Percentiles rank a stretch among this genome's conserved stretches.
Conservation (phyloP, 805 yeast genomes). For the Candida qinlingensis region DNA sequence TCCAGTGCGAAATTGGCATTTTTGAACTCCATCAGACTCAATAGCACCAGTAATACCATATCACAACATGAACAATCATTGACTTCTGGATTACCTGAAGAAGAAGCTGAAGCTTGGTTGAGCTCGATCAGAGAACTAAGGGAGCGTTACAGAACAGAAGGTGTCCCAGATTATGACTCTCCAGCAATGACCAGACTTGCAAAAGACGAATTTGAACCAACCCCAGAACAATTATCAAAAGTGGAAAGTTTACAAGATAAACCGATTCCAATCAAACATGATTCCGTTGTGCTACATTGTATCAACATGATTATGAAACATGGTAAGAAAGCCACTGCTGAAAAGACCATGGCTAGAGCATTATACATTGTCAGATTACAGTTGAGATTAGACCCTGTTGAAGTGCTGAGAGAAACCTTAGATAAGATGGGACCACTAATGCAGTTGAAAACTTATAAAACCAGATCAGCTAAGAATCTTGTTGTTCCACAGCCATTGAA, state of each 20-base stretch:
- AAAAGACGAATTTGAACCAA: slow-evolving; percentile 44
- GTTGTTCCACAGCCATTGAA: slow-evolving; percentile 80
- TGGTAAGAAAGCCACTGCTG: slow-evolving; percentile 82
- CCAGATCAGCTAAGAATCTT: slow-evolving; percentile 80
- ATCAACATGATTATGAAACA: slow-evolving; percentile 88
- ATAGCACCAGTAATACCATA: slow-evolving; percentile 1
- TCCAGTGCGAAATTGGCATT: not conserved
- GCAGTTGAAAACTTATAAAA: slow-evolving; percentile 67
- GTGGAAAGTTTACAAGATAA: slow-evolving; percentile 41
- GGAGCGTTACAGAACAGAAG: slow-evolving; percentile 27
- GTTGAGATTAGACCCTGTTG: slow-evolving; percentile 74
- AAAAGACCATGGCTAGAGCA: slow-evolving; percentile 67
- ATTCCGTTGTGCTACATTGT: slow-evolving; percentile 71
- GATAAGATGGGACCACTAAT: slow-evolving; percentile 84
- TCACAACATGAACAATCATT: slow-evolving; percentile 4
- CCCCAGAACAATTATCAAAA: slow-evolving; percentile 59
- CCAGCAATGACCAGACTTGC: slow-evolving; percentile 22
- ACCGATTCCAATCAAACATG: slow-evolving; percentile 56
- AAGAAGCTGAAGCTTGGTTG: slow-evolving; percentile 40
- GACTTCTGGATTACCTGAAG: slow-evolving; percentile 9
- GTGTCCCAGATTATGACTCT: slow-evolving; percentile 27
- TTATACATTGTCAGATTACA: slow-evolving; percentile 72
- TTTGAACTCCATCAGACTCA: not conserved
- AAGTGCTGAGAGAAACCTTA: slow-evolving; percentile 63
- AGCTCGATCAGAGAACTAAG: slow-evolving; percentile 35